Evolutionary conservation across 2,329 filamentous ascomycete species (phyloP).

Genomic region (Aspergillus candidus): DNA sequence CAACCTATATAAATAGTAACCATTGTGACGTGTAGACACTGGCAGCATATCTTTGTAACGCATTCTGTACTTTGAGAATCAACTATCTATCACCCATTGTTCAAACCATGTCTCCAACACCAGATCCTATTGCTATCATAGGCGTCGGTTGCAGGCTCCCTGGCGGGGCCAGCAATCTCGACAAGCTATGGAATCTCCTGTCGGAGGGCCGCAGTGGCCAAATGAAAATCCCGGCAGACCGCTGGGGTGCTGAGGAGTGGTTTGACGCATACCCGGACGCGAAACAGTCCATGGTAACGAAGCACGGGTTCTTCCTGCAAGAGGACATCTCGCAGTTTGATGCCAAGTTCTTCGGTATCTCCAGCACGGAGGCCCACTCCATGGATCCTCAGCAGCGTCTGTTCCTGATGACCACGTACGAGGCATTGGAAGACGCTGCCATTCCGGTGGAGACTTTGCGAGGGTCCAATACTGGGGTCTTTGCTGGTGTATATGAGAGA

Average conservation of each 20-base stretch:
- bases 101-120: not conserved
- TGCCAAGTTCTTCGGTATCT: constrained; percentile 23
- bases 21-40: too few relatives aligned
- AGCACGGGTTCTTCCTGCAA: not conserved
- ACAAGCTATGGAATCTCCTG: not conserved
- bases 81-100: too few relatives aligned
- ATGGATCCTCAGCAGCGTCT: constrained; percentile 1
- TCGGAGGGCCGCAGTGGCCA: not conserved
- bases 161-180: not conserved
- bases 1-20: too few relatives aligned
- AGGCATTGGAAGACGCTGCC: constrained; percentile 10
- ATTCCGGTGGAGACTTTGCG: not conserved
- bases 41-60: too few relatives aligned
- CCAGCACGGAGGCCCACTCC: constrained; percentile 10
- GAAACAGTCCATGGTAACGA: not conserved
- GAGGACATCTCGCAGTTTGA: constrained; percentile 18
- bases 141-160: not conserved
- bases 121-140: not conserved
- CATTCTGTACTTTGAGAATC: too few relatives aligned
- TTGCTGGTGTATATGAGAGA: constrained; percentile 8
- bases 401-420: constrained; percentile 14
- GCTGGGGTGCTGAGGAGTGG: not conserved
- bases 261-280: not conserved
- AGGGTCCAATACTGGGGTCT: not conserved
- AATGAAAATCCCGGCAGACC: not conserved